These are phyloP conservation scores for Geranium incanum DNA, from an alignment of 441 rosid species.

Conservation along the genomic window DNA sequence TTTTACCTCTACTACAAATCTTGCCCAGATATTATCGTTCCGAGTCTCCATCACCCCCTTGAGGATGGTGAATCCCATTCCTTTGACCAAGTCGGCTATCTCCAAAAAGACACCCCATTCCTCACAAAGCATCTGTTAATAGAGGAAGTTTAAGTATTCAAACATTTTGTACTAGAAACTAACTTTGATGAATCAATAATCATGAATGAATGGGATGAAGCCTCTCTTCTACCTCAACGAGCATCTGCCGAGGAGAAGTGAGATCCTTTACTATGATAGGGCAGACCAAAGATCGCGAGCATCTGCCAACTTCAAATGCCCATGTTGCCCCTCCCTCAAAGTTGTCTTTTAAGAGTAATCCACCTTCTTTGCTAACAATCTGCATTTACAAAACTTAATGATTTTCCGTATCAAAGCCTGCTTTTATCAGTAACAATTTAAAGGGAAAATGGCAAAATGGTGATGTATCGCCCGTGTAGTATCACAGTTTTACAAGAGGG, in stretches of 20 bases:
- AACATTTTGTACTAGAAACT: conserved; percentile 2
- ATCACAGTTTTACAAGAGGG: too few relatives aligned
- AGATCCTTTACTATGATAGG: conserved; percentile 93
- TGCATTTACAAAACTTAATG: conserved; percentile 23
- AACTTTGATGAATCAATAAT: conserved; percentile 8
- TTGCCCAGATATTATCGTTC: conserved; percentile 79
- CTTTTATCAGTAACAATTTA: too few relatives aligned
- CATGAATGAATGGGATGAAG: conserved; percentile 12
- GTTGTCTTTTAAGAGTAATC: conserved; percentile 42
- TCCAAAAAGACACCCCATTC: conserved; percentile 84
- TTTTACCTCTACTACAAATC: conserved; percentile 75
- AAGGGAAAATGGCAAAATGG: too few relatives aligned
- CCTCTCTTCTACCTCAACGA: conserved; percentile 57
- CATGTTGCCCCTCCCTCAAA: conserved; percentile 89
- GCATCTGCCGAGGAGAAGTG: conserved; percentile 75
- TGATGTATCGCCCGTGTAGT: too few relatives aligned
- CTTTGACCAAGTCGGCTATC: conserved; percentile 76
- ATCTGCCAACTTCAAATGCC: conserved; percentile 71
- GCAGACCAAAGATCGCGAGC: conserved; percentile 69
- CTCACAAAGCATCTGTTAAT: conserved; percentile 77
- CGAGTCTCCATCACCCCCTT: conserved; percentile 82
- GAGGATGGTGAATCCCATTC: conserved; percentile 82
- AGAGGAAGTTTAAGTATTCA: conserved; percentile 1
- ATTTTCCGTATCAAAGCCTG: background rate
- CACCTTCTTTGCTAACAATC: conserved; percentile 54